Evolutionary conservation across 495 filamentous ascomycete genomes (phyloP), one percentile per base, ranked within the genome.

Genomic region (Copromyces sp.): DNA sequence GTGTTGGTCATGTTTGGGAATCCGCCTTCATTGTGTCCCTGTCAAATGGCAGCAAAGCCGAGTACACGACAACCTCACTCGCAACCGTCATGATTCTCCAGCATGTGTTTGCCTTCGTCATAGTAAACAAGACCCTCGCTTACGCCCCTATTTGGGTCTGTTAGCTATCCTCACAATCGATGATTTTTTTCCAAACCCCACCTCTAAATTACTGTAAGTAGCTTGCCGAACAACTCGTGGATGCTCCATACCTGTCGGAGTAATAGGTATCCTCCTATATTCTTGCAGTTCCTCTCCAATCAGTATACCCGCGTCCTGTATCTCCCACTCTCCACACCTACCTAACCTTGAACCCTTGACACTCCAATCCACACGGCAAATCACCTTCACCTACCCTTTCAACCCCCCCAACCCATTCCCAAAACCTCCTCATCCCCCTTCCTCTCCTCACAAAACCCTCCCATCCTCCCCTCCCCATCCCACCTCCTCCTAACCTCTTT

Each of bases 381-480:
- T 12, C 9, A 41, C 39, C 8, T 11, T 39, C 39, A 39, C 3
- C 6, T 7, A 42, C 41, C 17, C 24, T 24, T 24, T 53, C 20
- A 53, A 53, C 29, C 20, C 45, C 45, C n/a, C n/a, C n/a, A n/a
- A 53, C 20, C 20, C 20, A 53, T 61, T 12, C 0, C 6, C 29
- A 61, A 3, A 3, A 32, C 29, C 53, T 0, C 1, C 2, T 61
- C 29, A 35, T 61, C 29, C 53, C 29, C 53, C 1, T 61, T 0
- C 2, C 3, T 41, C 0, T 39, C 53, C 40, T 83, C 83, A 8
- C 85, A 78, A 77, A 82, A 85, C 11, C 83, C 83, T 73, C 80
- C 82, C 39, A 86, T 78, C 47, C 76, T 69, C 9, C 83, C 82
- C 42, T 78, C 71, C 3, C 80, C 82, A 78, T 87, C 86, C 84